Base-by-base conservation (phyloP, 2,329 filamentous ascomycete genomes). In the Aschersonia sp. region DNA sequence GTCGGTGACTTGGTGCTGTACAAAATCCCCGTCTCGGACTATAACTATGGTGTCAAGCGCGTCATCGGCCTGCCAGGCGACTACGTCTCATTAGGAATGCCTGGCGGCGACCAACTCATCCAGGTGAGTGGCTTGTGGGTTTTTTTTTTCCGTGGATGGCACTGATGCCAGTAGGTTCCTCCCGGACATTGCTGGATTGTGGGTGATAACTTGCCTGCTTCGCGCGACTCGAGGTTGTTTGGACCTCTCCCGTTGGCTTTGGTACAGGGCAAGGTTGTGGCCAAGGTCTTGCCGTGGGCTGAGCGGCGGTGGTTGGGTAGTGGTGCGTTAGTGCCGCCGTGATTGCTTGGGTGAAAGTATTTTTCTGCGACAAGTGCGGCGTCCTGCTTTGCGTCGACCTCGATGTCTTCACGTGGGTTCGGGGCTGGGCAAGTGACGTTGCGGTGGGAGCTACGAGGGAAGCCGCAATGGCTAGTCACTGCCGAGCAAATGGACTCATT, bases 111-210 rank as follows among this genome's bases (percentile, higher is more conserved):
- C 35, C 61, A 65, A 30, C 82, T 86, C 77, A 73, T 88, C 20
- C 80, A 85, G 72, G 85, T 85, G 58, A 43, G 56, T 43, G 28
- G 9, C 9, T 53, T 38, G 7, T 45, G n/a, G 20, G 20, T 30
- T 47, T 30, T 35, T 45, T 31, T 43, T 20, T 6, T 9, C 9
- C 5, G 40, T 9, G 20, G 5, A 45, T 35, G 43, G 30, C 30
- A 31, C 20, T 20, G 20, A 20, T 20, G 20, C 20, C 20, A 20
- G 20, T 58, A 94, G 85, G 80, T 98, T 12, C 92, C 92, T 0
- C 73, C 85, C 59, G 92, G 92, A 1, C 92, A 98, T 70, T 94
- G 89, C 58, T 97, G 88, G 79, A 70, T 96, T 5, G 78, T 81
- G 3, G 92, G 92, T 3, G 92, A 98, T 64, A 97, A 97, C 63